These are phyloP conservation scores for Xerocomellus amylosporus DNA, from an alignment of 768 basidiomycete genomes.

Conservation along the genomic window DNA sequence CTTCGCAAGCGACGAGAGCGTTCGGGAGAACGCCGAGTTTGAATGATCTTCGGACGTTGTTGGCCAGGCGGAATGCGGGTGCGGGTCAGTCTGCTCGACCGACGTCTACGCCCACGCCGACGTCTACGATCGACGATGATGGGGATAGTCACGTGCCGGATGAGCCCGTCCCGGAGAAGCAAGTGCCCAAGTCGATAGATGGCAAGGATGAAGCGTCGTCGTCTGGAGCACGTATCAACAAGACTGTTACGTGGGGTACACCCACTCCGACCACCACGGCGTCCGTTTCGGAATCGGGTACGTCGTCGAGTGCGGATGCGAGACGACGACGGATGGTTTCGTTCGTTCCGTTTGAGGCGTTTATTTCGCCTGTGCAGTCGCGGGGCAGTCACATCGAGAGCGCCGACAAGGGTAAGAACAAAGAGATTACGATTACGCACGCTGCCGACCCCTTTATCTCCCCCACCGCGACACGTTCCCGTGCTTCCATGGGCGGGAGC, in stretches of 20 bases:
- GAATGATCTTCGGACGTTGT: conserved; percentile 14
- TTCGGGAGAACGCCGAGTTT: conserved; percentile 15
- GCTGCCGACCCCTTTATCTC: not conserved
- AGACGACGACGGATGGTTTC: not conserved
- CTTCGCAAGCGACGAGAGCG: not conserved
- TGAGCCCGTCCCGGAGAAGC: not conserved
- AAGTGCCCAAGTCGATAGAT: not conserved
- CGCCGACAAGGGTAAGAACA: conserved; percentile 2
- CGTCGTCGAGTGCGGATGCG: not conserved
- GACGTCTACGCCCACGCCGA: not conserved
- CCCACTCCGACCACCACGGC: not conserved
- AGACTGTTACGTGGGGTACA: not conserved
- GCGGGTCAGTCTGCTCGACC: not conserved
- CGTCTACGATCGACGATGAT: not conserved
- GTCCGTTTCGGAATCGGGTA: not conserved
- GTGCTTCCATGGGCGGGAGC: not conserved
- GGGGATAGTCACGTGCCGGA: not conserved
- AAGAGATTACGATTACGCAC: not conserved
- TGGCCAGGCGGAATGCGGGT: conserved; percentile 6
- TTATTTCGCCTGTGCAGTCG: conserved; percentile 19
- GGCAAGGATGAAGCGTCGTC: not conserved
- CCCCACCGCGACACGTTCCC: not conserved
- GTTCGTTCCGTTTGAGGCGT: conserved; percentile 17
- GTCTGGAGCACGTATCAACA: not conserved
- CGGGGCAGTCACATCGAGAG: not conserved